Conservation (phyloP, 2,329 filamentous ascomycete genomes). For the Diaporthe australafricana region DNA sequence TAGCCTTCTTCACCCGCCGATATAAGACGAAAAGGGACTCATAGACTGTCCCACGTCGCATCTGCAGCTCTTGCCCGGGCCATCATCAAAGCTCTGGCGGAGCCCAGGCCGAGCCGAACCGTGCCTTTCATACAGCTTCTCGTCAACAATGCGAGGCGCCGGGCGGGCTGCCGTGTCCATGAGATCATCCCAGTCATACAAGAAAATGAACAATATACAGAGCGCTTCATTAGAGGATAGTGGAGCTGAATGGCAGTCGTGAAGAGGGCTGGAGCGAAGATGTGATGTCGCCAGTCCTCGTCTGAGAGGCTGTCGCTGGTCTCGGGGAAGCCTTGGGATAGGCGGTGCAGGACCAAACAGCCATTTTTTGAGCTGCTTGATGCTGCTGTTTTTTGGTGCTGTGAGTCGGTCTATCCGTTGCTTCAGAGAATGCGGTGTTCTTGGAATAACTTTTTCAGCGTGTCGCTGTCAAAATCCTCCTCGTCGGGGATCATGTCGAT, state of each 20-base stretch:
- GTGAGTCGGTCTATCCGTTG: background rate
- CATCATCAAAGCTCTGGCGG: constrained; percentile 6
- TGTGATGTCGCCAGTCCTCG: constrained; percentile 4
- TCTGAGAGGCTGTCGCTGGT: background rate
- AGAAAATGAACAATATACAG: constrained; percentile 30
- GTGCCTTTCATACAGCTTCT: background rate
- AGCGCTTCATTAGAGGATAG: constrained; percentile 16
- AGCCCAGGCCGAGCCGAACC: constrained; percentile 3
- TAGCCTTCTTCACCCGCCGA: background rate
- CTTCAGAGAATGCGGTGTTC: constrained; percentile 64
- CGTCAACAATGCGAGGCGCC: background rate
- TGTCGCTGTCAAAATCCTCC: constrained; percentile 66
- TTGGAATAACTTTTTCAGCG: constrained; percentile 64
- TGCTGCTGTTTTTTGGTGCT: background rate
- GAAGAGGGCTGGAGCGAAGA: background rate
- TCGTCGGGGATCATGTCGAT: constrained; percentile 85
- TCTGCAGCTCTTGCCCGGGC: constrained; percentile 1
- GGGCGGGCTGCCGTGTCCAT: background rate
- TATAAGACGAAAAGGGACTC: background rate
- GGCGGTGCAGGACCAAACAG: background rate
- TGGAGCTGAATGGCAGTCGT: constrained; percentile 7
- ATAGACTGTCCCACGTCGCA: background rate
- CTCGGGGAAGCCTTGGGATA: background rate
- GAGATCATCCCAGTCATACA: constrained; percentile 25
- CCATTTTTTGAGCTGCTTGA: background rate